Evolutionary conservation across 1,139 yeast species (phyloP).

Genomic region (Blastobotrys serpentis): DNA sequence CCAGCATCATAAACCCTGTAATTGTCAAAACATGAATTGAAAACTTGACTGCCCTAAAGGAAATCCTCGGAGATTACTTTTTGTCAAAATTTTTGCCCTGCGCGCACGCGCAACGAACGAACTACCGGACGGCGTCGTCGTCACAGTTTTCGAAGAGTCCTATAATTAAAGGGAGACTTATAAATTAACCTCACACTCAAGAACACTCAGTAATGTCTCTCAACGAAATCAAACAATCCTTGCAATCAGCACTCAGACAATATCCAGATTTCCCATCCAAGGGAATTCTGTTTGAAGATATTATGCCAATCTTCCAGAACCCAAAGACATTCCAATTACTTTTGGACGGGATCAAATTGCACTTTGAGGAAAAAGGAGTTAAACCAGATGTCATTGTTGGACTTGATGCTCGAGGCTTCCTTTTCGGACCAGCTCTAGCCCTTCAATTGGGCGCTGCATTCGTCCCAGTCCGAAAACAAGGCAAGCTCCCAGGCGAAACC

Average conservation of each 20-base stretch:
- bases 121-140: too few species aligned
- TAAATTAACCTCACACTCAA: too few species aligned
- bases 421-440: constrained; percentile 94
- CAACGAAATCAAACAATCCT: constrained; percentile 23
- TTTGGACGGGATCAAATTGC: constrained; percentile 75
- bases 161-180: too few species aligned
- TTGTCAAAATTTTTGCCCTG: too few species aligned
- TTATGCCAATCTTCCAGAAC: constrained; percentile 84
- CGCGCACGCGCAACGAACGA: too few species aligned
- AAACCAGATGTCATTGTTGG: constrained; percentile 90
- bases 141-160: too few species aligned
- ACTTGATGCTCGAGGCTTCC: constrained; percentile 93
- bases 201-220: too few species aligned
- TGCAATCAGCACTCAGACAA: constrained; percentile 46
- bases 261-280: constrained; percentile 91
- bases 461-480: constrained; percentile 91
- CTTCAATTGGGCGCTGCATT: constrained; percentile 86
- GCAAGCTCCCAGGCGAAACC: constrained; percentile 89
- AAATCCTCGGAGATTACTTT: too few species aligned
- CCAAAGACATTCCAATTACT: constrained; percentile 80
- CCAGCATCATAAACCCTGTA: too few species aligned
- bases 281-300: constrained; percentile 95
- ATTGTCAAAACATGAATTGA: too few species aligned
- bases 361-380: constrained; percentile 54
- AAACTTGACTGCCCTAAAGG: too few species aligned